Percentiles rank a stretch among this genome's conserved stretches.
phyloP scores from a whole-genome alignment of 2,329 filamentous ascomycete genomes.

The Dryadomyces quercivorus region DNA sequence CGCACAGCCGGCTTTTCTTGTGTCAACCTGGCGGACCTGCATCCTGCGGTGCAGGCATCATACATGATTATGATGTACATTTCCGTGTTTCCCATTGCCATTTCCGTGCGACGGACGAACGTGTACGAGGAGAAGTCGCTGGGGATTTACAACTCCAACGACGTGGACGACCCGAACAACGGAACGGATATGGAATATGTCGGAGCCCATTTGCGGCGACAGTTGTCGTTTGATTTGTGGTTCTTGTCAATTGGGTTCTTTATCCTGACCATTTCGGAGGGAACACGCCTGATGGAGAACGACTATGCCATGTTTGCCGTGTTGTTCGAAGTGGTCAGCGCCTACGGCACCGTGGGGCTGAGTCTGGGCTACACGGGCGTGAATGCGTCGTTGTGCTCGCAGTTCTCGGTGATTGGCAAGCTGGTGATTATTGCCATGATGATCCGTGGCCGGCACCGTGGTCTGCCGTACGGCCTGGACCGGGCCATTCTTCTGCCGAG shows the following conservation, averaged over 20 bases:
- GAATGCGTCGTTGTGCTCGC: constrained; percentile 69
- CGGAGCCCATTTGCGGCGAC: constrained; percentile 78
- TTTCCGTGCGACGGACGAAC: constrained; percentile 85
- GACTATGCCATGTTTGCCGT: constrained; percentile 57
- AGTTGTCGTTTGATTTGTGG: constrained; percentile 96
- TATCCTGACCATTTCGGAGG: constrained; percentile 83
- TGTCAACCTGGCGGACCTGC: constrained; percentile 63
- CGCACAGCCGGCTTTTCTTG: constrained; percentile 83
- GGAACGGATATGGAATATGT: constrained; percentile 67
- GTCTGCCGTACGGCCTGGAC: constrained; percentile 54
- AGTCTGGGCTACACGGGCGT: constrained; percentile 67
- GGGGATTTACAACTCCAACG: constrained; percentile 52
- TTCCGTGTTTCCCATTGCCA: constrained; percentile 91
- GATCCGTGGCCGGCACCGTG: constrained; percentile 56
- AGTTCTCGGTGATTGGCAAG: constrained; percentile 67
- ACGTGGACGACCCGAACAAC: constrained; percentile 34
- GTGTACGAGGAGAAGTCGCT: constrained; percentile 89
- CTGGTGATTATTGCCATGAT: constrained; percentile 58
- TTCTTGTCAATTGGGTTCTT: constrained; percentile 92
- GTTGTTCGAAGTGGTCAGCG: constrained; percentile 79
- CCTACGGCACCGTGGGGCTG: constrained; percentile 88
- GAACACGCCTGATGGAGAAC: constrained; percentile 47
- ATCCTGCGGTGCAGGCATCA: constrained; percentile 84
- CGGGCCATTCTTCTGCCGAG: constrained; percentile 48
- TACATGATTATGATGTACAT: constrained; percentile 99